A percentile compares a stretch with the other conserved stretches of the same genome.
Conservation (phyloP, 1,139 yeast genomes). For the Pneumocystis oryctolagi region DNA sequence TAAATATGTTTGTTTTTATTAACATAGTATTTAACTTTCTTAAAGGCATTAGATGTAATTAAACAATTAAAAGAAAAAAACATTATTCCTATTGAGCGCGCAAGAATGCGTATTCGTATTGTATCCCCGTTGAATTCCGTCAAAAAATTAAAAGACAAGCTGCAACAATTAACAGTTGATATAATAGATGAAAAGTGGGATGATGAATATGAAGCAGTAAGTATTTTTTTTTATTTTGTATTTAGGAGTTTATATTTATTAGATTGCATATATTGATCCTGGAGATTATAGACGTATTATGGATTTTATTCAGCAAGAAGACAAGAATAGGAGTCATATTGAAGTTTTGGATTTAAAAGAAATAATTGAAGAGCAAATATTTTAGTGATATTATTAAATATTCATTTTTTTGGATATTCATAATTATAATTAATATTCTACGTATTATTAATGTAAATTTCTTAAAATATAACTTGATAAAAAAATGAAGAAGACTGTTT, state of each 20-base stretch:
- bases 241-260: background rate
- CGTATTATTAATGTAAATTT: background rate
- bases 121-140: conserved; percentile 34
- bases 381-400: background rate
- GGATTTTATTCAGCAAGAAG: conserved; percentile 42
- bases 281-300: conserved; percentile 60
- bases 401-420: background rate
- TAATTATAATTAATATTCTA: background rate
- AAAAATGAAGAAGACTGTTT: no score
- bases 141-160: conserved; percentile 35
- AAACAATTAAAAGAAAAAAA: conserved; percentile 61
- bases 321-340: conserved; percentile 44
- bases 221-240: conserved; percentile 31
- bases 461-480: no score
- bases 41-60: conserved; percentile 69
- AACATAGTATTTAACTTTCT: background rate
- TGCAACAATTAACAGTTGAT: conserved; percentile 38
- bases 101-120: conserved; percentile 75
- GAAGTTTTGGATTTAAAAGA: conserved; percentile 65
- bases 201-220: conserved; percentile 42
- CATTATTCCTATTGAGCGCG: conserved; percentile 82
- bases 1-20: background rate
- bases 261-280: conserved; percentile 48
- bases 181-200: conserved; percentile 39
- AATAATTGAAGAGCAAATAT: background rate